These are phyloP conservation scores for Heliamphora exappendiculata DNA, from an alignment of 148 eudicot species.

Conservation along the genomic window DNA sequence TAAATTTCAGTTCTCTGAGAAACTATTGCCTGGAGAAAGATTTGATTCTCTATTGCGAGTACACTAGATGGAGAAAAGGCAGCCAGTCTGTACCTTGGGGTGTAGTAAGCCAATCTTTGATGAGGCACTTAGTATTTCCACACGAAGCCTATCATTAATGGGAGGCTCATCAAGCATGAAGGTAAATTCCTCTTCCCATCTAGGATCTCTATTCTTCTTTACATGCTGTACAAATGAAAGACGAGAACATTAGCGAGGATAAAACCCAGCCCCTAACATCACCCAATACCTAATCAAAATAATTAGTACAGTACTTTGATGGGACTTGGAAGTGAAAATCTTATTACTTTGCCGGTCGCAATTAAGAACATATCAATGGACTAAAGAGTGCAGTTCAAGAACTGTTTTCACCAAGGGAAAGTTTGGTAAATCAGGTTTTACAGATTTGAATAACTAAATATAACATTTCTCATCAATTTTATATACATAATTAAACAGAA, in stretches of 20 bases:
- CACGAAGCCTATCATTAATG: conserved; percentile 32
- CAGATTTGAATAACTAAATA: not conserved
- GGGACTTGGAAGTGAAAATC: conserved; percentile 1
- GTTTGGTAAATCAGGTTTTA: not conserved
- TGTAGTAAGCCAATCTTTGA: conserved; percentile 30
- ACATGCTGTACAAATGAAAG: conserved; percentile 22
- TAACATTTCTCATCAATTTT: not conserved
- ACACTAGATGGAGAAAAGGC: not conserved
- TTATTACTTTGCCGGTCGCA: not conserved
- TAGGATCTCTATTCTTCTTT: conserved; percentile 49
- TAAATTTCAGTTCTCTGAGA: not conserved
- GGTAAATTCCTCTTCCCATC: conserved; percentile 51
- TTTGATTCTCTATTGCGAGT: not conserved
- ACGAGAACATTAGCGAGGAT: not conserved
- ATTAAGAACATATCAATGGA: not conserved
- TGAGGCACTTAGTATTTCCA: conserved; percentile 40
- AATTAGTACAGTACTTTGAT: not conserved
- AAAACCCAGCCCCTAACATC: not conserved
- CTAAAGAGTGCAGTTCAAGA: not conserved
- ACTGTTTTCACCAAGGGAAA: not conserved
- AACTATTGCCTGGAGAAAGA: not conserved
- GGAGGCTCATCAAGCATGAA: conserved; percentile 54
- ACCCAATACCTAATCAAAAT: not conserved
- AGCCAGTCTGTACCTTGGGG: conserved; percentile 33
- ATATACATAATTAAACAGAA: not conserved